Conservation (phyloP, 345 rosid genomes). For the Citrus unshiu region DNA sequence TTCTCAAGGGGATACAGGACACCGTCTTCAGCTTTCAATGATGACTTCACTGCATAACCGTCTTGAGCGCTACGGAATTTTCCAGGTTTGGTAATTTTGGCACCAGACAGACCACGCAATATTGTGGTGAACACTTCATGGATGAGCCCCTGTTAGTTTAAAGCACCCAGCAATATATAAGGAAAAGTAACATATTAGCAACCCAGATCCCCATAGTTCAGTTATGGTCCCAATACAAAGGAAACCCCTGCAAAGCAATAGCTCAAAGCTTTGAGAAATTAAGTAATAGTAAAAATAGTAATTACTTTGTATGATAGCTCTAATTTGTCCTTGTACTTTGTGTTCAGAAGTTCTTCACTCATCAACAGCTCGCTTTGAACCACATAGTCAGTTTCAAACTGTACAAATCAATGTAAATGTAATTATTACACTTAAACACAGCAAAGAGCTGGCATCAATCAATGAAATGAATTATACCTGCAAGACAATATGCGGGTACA, state of each 20-base stretch:
- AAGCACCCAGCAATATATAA: conserved; percentile 1
- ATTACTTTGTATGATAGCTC: conserved; percentile 80
- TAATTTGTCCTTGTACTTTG: conserved; percentile 90
- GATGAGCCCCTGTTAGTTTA: conserved; percentile 66
- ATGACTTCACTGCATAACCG: conserved; percentile 98
- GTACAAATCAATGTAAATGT: conserved; percentile 12
- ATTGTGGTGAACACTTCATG: conserved; percentile 92
- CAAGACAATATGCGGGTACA: conserved; percentile 91
- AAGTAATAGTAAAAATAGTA: neutral
- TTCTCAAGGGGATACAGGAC: conserved; percentile 94
- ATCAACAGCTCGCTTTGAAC: conserved; percentile 57
- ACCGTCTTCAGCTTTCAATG: conserved; percentile 97
- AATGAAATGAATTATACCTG: conserved; percentile 49
- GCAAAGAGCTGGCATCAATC: neutral
- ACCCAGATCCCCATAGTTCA: neutral
- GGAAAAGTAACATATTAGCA: conserved; percentile 7
- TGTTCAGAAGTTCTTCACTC: conserved; percentile 66
- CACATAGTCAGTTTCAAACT: conserved; percentile 86
- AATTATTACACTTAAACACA: neutral
- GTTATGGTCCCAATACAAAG: neutral
- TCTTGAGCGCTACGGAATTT: conserved; percentile 96
- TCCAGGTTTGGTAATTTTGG: conserved; percentile 96
- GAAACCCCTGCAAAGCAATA: neutral
- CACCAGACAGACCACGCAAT: conserved; percentile 86
- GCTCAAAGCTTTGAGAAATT: neutral